These are phyloP conservation scores for Erythrophleum ivorense DNA, from an alignment of 331 rosid genomes.

Conservation along the genomic window DNA sequence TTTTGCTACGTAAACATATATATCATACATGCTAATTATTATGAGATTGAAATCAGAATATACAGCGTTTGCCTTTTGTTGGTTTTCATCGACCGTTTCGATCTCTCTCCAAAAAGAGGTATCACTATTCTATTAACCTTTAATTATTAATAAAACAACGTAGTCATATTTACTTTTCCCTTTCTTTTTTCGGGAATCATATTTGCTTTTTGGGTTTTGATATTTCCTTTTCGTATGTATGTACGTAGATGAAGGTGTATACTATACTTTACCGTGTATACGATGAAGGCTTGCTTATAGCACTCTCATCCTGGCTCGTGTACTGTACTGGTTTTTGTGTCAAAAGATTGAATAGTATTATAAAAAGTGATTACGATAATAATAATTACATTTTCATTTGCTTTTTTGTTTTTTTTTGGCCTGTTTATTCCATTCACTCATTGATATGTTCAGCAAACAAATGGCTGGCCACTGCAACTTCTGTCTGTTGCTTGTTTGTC, in stretches of 20 bases:
- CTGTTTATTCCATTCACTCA: not conserved
- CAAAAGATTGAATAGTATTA: constrained; percentile 20
- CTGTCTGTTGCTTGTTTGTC: constrained; percentile 88
- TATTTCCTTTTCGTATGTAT: not conserved
- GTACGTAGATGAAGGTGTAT: not conserved
- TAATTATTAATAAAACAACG: constrained; percentile 22
- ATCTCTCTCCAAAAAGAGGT: not conserved
- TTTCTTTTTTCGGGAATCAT: too few relatives aligned
- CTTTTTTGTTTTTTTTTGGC: not conserved
- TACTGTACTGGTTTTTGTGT: constrained; percentile 28
- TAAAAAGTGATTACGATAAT: not conserved
- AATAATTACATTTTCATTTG: constrained; percentile 23
- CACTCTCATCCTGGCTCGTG: constrained; percentile 33
- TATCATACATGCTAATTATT: not conserved
- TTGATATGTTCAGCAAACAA: constrained; percentile 54
- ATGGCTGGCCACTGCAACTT: constrained; percentile 89
- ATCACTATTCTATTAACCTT: constrained; percentile 31
- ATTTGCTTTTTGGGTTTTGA: not conserved
- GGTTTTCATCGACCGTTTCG: constrained; percentile 13
- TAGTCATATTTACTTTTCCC: not conserved
- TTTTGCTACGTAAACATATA: constrained; percentile 16
- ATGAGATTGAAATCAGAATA: not conserved
- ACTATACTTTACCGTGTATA: not conserved
- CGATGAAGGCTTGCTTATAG: constrained; percentile 3
- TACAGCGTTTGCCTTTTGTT: not conserved